phyloP scores from a whole-genome alignment of 805 yeast species.

The Priceomyces melissophilus region DNA sequence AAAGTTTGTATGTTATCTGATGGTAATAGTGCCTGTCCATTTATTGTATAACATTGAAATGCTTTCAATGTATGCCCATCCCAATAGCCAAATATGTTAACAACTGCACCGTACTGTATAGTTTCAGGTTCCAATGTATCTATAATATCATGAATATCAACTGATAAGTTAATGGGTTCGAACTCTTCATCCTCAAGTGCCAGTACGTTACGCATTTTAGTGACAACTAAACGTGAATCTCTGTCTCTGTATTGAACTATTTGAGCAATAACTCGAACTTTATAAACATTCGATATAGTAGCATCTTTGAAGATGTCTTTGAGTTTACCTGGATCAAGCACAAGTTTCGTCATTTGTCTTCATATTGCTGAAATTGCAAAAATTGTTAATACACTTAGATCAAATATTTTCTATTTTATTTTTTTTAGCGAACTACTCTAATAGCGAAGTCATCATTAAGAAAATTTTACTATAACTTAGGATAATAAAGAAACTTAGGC shows the following conservation, averaged over 20 bases:
- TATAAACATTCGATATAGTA: constrained; percentile 13
- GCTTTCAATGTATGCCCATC: constrained; percentile 24
- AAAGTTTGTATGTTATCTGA: constrained; percentile 11
- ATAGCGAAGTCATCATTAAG: too few relatives aligned
- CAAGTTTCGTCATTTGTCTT: constrained; percentile 25
- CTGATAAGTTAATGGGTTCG: not conserved
- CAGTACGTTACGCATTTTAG: constrained; percentile 16
- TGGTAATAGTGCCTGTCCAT: constrained; percentile 7
- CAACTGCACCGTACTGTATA: constrained; percentile 20
- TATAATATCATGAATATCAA: constrained; percentile 10
- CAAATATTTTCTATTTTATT: too few relatives aligned
- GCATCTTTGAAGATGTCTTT: constrained; percentile 21
- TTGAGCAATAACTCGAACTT: constrained; percentile 29
- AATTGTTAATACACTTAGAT: too few relatives aligned
- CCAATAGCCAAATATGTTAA: constrained; percentile 28
- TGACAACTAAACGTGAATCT: constrained; percentile 11
- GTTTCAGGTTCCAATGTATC: constrained; percentile 7
- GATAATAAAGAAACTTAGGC: too few relatives aligned
- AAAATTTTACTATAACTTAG: too few relatives aligned
- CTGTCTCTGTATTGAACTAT: constrained; percentile 16
- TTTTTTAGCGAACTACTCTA: too few relatives aligned
- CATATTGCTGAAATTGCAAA: too few relatives aligned
- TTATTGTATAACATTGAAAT: constrained; percentile 19
- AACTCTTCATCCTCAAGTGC: not conserved
- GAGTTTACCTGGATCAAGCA: constrained; percentile 24